Base-by-base conservation (phyloP, 2,329 filamentous ascomycete species). In the Cryphonectria radicalis region DNA sequence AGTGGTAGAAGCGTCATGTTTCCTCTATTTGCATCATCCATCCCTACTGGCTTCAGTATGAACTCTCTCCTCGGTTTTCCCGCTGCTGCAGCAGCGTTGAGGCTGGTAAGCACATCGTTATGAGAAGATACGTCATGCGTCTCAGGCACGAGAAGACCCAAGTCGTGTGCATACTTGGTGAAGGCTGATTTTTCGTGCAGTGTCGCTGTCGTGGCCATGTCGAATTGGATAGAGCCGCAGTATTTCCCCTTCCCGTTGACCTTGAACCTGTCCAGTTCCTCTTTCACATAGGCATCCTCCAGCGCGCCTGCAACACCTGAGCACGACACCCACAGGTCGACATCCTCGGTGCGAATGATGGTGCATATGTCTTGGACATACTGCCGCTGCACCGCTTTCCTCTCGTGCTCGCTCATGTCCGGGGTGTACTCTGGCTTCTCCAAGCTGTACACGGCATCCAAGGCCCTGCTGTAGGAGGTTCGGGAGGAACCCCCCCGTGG, bases 301-400 rank as follows among this genome's bases (percentile, higher is more conserved):
- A 91, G 79, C 0, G 89, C 90, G 0, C 87, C 88, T 1, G 87
- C 85, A 11, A 92, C 89, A n/a, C 89, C 90, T 0, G 91, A 93
- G 75, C 91, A 93, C 28, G 89, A 90, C 3, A 94, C 88, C 92
- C 92, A 95, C 3, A 94, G 80, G 70, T 93, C 87, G 5, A 93
- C 85, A 0, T 85, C 82, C 73, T 94, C 91, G 0, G 81, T 78
- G 7, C 83, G 77, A 57, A 93, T 84, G 37, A 94, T 71, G 19
- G 43, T 42, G 57, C 46, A 53, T 22, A 71, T 17, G 11, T 69
- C 69, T 14, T 13, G 11, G n/a, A 28, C 46, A n/a, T 73, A 73
- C 14, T 64, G 84, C 11, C 87, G 80, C 1, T 92, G 78, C 4
- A 94, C 78, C 0, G 82, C 81, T 19, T 84, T 80, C 19, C 88